Conservation (phyloP, 2,329 filamentous ascomycete genomes). For the Fusarium torreyae region DNA sequence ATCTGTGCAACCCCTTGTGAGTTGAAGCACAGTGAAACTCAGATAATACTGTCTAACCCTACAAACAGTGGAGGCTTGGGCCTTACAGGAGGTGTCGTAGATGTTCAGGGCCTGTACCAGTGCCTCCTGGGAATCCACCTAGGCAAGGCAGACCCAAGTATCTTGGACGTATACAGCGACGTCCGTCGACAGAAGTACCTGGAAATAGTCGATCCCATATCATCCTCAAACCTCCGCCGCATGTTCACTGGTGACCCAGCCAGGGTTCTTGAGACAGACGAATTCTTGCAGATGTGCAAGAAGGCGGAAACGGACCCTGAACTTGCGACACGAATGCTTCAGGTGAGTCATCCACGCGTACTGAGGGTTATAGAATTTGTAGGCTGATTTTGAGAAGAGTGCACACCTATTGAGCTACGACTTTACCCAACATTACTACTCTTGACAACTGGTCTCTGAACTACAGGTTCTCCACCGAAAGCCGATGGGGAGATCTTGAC, state of each 20-base stretch:
- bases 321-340: not conserved
- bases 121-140: conserved; percentile 60
- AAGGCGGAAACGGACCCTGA: conserved; percentile 12
- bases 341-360: not conserved
- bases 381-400: too few species aligned
- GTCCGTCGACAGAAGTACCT: conserved; percentile 21
- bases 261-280: conserved; percentile 14
- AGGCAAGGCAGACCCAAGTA: conserved; percentile 14
- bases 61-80: conserved; percentile 68
- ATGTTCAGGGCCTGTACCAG: conserved; percentile 73
- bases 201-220: conserved; percentile 22
- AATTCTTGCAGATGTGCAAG: conserved; percentile 25
- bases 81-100: conserved; percentile 75
- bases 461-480: too few species aligned
- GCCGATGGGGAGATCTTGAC: too few species aligned
- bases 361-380: too few species aligned
- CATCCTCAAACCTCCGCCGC: conserved; percentile 15
- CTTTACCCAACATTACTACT: too few species aligned
- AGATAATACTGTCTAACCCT: not conserved
- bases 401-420: too few species aligned
- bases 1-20: conserved; percentile 64
- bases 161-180: conserved; percentile 25
- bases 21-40: not conserved
- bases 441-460: too few species aligned
- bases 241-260: conserved; percentile 19